Base-by-base conservation (phyloP, 1,284 basidiomycete genomes). In the Tilletia indica region DNA sequence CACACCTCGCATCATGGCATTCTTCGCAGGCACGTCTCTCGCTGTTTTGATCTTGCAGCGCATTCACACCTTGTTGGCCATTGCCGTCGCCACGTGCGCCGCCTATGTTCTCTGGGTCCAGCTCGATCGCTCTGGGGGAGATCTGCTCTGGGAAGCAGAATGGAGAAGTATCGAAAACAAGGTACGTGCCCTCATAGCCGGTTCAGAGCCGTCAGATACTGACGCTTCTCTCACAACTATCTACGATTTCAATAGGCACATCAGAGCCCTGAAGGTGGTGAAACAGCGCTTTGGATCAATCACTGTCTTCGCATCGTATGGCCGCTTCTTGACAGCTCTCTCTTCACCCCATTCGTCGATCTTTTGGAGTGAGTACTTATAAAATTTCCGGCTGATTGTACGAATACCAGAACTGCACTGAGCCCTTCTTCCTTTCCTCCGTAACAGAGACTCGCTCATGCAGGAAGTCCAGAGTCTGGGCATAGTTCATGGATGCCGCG, bases 281-380 rank as follows among this genome's bases (percentile, higher is more conserved):
- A 82, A 64, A 80, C 78, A 14, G 81, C 77, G 42, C 76, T 79
- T 39, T 82, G 81, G 81, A 74, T 82, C 76, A 82, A 82, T 72
- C 70, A 72, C 70, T 71, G 78, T 4, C 74, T 82, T 8, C 73
- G 72, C 19, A 76, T 74, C 11, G 75, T 78, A 3, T 81, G 80
- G 81, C 81, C 81, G 3, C 74, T 81, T 34, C 81, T 82, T 73
- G 77, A 73, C 31, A 64, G 73, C n/a, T 76, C 79, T 51, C 80
- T 80, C 70, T 81, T 82, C 74, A 76, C 73, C 14, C 81, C 81
- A 0, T 80, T 82, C 49, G 67, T 81, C 68, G 81, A 82, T 67
- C 74, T 82, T 14, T 73, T 82, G 47, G 81, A 82, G 73, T 64
- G 38, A 64, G 61, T 14, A 25, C 34, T 25, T 25, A 5, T 31